Percentiles rank a stretch among this genome's conserved stretches.
phyloP scores from a whole-genome alignment of 805 yeast genomes.

The Cyberlindnera xylosilytica region DNA sequence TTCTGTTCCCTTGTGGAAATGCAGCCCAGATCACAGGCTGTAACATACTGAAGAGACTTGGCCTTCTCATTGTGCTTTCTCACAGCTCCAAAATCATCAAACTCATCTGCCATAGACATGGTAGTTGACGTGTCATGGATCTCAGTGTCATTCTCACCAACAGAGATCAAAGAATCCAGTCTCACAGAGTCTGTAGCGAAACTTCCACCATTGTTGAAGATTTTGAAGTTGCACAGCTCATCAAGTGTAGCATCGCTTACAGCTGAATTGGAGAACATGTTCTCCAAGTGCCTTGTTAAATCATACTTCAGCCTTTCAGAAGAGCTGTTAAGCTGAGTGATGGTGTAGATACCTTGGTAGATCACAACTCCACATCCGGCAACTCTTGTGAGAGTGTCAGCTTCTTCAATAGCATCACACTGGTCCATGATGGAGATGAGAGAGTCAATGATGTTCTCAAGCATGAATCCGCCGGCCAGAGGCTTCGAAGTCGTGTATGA shows the following conservation, averaged over 20 bases:
- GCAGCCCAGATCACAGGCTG: constrained; percentile 10
- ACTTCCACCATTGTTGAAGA: constrained; percentile 15
- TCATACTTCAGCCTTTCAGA: constrained; percentile 21
- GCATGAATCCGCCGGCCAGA: not conserved
- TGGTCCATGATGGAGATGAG: constrained; percentile 1
- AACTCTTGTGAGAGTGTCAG: constrained; percentile 2
- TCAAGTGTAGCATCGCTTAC: constrained; percentile 1
- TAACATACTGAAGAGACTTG: not conserved
- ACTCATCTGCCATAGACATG: constrained; percentile 8
- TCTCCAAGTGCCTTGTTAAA: constrained; percentile 14
- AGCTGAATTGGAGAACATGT: constrained; percentile 4
- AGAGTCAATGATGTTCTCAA: constrained; percentile 7
- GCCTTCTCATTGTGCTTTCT: constrained; percentile 16
- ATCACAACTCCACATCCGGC: constrained; percentile 14
- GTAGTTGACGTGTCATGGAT: not conserved
- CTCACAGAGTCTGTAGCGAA: constrained; percentile 19
- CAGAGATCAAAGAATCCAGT: not conserved
- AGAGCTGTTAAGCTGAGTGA: constrained; percentile 11
- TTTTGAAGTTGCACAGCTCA: constrained; percentile 5
- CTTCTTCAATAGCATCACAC: constrained; percentile 6
- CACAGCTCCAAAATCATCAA: constrained; percentile 24
- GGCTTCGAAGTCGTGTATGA: constrained; percentile 2
- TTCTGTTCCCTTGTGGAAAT: constrained; percentile 16
- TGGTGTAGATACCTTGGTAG: constrained; percentile 14
- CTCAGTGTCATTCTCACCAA: not conserved